Evolutionary conservation across 1,284 basidiomycete species (phyloP), one percentile per base, ranked within the genome.

Genomic region (Cryptococcus sp.): DNA sequence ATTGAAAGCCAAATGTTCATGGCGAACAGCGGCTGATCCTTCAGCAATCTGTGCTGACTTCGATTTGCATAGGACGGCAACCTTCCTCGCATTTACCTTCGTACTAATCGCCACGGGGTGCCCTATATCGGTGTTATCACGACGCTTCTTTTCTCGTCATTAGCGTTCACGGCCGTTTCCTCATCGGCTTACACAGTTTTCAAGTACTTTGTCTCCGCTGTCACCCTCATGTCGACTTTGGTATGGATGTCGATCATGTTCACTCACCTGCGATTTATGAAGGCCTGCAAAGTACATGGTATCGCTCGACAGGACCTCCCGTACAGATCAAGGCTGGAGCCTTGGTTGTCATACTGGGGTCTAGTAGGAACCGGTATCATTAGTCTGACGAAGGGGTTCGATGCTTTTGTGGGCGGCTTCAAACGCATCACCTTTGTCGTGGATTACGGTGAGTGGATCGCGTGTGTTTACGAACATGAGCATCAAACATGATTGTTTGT

Each of bases 171-270:
- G 11, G 44, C 56, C 10, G 56, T 58, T 20, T 27, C 42, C 20
- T 53, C 42, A 10, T 53, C 51, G 10, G 56, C 56, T 20, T 58
- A 54, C 46, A 58, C 56, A 5, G 40, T 49, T 19, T 63, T 63
- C 58, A 63, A 63, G 46, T 63, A 63, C 49, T 63, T 63, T 53
- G 61, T 63, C 19, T 61, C 59, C 15, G 59, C 65, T 6, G 58
- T 64, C 40, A 66, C 62, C 25, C 40, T 58, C 4, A 47, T 58
- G n/a, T 51, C 49, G 23, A 60, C 59, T 27, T 57, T 60, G 20
- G 59, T 46, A 22, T 60, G 59, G 59, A 56, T 57, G 54, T 17
- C 44, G 25, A 60, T 60, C 54, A 20, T 56, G 35, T 52, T 41
- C 47, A 35, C 54, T 15, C 54, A 60, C 35, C 20, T 60, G 15